Evolutionary conservation across 257 asterid species (phyloP), one percentile per base, ranked within the genome.

Genomic region (Craterostigma plantagineum): DNA sequence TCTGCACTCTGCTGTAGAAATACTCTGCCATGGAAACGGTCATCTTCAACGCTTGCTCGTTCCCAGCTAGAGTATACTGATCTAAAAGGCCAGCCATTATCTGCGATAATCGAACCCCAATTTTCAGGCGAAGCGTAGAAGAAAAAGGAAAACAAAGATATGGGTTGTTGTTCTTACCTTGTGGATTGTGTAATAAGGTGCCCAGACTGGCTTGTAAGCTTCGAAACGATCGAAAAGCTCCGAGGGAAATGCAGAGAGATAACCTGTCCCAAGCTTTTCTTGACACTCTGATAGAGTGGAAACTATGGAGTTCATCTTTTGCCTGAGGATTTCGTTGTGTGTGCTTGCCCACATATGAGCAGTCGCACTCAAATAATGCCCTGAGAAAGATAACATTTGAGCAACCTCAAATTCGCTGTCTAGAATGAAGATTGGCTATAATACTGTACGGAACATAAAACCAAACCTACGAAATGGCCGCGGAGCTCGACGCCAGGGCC

Each of bases 381-480:
- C 98, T 90, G 54, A 50, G 12, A 33, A 58, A 23, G 33, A 40
- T 7, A 50, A 43, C 15, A n/a, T 8, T 8, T 14, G 15, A 10
- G 12, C 2, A 41, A 8, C 17, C 15, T 11, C 10, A 11, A 15
- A 41, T 8, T 1, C 18, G 15, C 2, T 11, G 1, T 11, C 11
- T 11, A n/a, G n/a, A n/a, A n/a, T n/a, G 15, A 41, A 41, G 15
- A 41, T 11, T 46, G 33, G 8, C 14, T n/a, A 8, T 6, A 14
- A 14, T 40, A 4, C 35, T 37, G 37, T 3, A 12, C 1, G 40
- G 8, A 36, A 36, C n/a, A n/a, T n/a, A n/a, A n/a, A n/a, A n/a
- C n/a, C n/a, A n/a, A n/a, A n/a, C 98, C 98, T 40, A 90, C 98
- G 61, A 90, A 90, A 57, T 90, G 98, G 34, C 98, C 98, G 0